Conservation (phyloP, 2,329 filamentous ascomycete genomes). For the Venturia aucupariae region DNA sequence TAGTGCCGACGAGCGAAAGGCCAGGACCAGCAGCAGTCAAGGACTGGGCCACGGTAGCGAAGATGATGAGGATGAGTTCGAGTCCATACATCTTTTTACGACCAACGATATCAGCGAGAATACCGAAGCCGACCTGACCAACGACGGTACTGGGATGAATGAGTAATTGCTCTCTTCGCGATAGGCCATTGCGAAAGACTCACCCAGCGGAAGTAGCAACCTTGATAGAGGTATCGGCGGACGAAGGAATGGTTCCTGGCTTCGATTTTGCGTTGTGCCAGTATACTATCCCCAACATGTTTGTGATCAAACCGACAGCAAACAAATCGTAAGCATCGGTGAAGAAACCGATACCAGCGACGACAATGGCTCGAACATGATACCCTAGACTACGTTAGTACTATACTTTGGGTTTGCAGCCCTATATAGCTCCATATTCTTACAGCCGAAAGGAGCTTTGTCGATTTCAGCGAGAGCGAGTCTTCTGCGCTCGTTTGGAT, state of each 20-base stretch:
- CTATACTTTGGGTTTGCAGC: no score
- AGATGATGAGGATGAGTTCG: conserved; percentile 30
- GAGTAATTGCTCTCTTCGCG: background rate
- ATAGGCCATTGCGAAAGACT: background rate
- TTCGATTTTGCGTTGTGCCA: conserved; percentile 34
- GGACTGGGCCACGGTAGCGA: conserved; percentile 30
- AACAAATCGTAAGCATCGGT: conserved; percentile 68
- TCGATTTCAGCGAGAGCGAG: conserved; percentile 75
- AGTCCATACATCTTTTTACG: conserved; percentile 22
- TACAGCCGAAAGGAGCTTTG: conserved; percentile 71
- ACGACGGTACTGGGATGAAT: conserved; percentile 58
- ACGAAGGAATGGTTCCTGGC: conserved; percentile 48
- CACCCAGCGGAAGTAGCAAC: conserved; percentile 60
- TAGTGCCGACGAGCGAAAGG: conserved; percentile 29
- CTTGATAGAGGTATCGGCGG: conserved; percentile 74
- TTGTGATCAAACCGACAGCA: conserved; percentile 61
- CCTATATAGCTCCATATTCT: no score
- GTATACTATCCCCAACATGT: conserved; percentile 73
- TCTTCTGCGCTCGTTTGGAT: conserved; percentile 69
- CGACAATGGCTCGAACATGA: conserved; percentile 56
- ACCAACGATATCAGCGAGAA: conserved; percentile 25
- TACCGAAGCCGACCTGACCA: conserved; percentile 73
- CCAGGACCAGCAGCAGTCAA: conserved; percentile 27
- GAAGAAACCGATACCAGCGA: conserved; percentile 82
- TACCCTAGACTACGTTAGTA: no score